phyloP scores from a whole-genome alignment of 257 asterid species.

The Gentiana straminea region DNA sequence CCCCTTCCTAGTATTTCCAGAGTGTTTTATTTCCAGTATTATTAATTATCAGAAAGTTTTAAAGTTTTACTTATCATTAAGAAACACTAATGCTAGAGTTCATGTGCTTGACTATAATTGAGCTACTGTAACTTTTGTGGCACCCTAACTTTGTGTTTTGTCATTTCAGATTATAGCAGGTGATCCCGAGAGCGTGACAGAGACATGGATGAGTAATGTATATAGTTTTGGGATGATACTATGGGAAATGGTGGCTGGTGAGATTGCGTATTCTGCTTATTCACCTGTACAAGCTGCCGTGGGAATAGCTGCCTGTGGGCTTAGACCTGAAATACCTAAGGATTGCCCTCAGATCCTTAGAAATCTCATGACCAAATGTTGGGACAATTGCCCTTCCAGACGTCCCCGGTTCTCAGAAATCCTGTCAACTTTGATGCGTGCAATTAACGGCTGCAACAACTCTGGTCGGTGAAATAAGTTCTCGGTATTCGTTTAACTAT shows the following conservation, averaged over 20 bases:
- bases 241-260: conserved; percentile 91
- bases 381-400: conserved; percentile 79
- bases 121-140: too few relatives aligned
- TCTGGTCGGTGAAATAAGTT: conserved; percentile 28
- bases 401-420: conserved; percentile 88
- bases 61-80: neutral
- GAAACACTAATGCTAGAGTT: neutral
- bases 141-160: conserved; percentile 7
- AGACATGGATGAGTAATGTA: conserved; percentile 94
- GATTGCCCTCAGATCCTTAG: conserved; percentile 68
- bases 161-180: conserved; percentile 76
- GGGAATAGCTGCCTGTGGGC: conserved; percentile 98
- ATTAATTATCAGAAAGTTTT: neutral
- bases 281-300: conserved; percentile 99
- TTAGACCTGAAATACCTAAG: conserved; percentile 86
- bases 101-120: too few relatives aligned
- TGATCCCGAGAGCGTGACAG: conserved; percentile 86
- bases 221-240: conserved; percentile 86
- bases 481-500: neutral
- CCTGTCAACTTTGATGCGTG: conserved; percentile 35
- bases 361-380: conserved; percentile 70
- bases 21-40: too few relatives aligned
- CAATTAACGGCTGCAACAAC: conserved; percentile 23
- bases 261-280: conserved; percentile 81
- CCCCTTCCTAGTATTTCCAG: neutral